Base-by-base conservation (phyloP, 2,329 filamentous ascomycete species). In the Fusarium irregulare region DNA sequence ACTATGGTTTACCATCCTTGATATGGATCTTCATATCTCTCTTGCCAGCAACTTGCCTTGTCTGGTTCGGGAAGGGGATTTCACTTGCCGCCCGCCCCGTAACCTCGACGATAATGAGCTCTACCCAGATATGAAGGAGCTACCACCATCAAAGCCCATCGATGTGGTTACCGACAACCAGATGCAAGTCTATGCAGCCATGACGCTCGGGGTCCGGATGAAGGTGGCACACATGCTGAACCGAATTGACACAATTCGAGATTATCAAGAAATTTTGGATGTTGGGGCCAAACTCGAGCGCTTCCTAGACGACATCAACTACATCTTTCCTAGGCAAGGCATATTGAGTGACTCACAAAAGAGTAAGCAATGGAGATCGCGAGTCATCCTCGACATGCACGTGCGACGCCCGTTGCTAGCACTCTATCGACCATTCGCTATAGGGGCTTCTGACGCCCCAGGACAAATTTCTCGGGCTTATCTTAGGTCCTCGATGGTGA, bases 1-100 rank as follows among this genome's bases (percentile, higher is more conserved):
- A 62, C 74, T 88, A 25, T 88, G 86, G 86, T 87, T 83, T 53
- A 86, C 85, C 6, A 84, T 88, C 42, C 77, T 87, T 40, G 86
- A 88, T 66, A 83, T 88, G 77, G 86, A 88, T 68, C 77, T 88
- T 37, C 85, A 87, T 67, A 80, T 86, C 44, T 86, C 86, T 2
- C 81, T 87, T 49, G 82, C 84, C 23, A 84, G 83, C 73, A 85
- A 84, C 67, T 76, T 88, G 55, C 86, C 86, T 1, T 84, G 81
- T 44, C 78, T 85, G 16, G 80, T 88, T 8, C 81, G 85, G 4
- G 83, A 86, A 9, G 85, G 83, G 12, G 86, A 88, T 73, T 87
- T 84, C 62, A 85, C 85, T 0, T 88, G 85, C 73, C 78, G 77
- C 12, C 83, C 86, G 3, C 86, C 86, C 7, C 80, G 83, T 41